Conservation (phyloP, 2,329 filamentous ascomycete genomes). For the Curvularia hawaiiensis region DNA sequence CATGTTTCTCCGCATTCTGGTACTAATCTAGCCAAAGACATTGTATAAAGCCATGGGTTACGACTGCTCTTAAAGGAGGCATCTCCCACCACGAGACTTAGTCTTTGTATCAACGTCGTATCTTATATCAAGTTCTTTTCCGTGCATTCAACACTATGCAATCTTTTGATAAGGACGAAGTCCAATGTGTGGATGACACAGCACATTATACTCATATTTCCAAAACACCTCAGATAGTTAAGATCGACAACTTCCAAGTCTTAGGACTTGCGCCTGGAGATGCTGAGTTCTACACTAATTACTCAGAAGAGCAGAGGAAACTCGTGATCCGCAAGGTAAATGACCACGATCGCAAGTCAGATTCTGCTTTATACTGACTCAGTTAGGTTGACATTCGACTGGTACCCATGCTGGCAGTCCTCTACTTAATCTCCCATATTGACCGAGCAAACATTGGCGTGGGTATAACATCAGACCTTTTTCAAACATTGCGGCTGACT, state of each 20-base stretch:
- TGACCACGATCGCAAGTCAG: background rate
- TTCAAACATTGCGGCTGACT: background rate
- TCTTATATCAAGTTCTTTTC: background rate
- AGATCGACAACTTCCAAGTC: conserved; percentile 36
- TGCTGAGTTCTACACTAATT: conserved; percentile 32
- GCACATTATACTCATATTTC: conserved; percentile 20
- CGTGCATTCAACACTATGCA: conserved; percentile 15
- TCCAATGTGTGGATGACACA: conserved; percentile 31
- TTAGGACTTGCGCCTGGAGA: conserved; percentile 29
- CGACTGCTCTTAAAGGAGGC: no score
- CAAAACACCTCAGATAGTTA: conserved; percentile 30
- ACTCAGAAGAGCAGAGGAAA: conserved; percentile 54
- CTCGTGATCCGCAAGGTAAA: conserved; percentile 40
- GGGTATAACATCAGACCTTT: background rate
- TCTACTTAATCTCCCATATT: conserved; percentile 54
- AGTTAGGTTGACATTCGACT: conserved; percentile 31
- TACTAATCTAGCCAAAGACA: background rate
- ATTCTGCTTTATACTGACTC: background rate
- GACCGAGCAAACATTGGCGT: conserved; percentile 67
- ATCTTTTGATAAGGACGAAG: conserved; percentile 28
- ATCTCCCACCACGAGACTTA: no score
- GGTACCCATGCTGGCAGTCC: conserved; percentile 48
- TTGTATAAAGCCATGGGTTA: conserved; percentile 4
- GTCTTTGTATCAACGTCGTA: background rate
- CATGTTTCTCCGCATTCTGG: conserved; percentile 4